Conservation (phyloP, 75 land plant species). For the Pinus taeda region DNA sequence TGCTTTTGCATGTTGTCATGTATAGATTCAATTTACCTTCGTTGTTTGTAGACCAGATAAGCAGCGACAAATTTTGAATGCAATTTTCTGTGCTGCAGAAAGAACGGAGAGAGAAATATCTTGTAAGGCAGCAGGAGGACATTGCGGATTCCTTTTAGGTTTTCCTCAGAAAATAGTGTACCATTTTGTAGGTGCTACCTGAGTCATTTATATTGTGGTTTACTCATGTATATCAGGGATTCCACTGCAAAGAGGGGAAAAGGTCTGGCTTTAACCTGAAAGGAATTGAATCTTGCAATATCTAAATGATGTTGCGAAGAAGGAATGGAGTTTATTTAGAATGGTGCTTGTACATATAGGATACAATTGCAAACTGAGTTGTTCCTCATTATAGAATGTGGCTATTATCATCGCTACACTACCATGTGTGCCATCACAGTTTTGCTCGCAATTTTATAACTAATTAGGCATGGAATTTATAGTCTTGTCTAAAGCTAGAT, state of each 20-base stretch:
- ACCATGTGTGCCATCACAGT: neutral
- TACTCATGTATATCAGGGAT: too few relatives aligned
- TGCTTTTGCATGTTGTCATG: neutral
- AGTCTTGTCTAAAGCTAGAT: neutral
- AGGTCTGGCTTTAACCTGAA: too few relatives aligned
- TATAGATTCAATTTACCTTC: neutral
- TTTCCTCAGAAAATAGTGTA: too few relatives aligned
- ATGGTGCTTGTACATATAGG: neutral
- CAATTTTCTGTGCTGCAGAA: constrained; percentile 38
- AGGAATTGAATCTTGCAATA: neutral
- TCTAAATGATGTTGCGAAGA: neutral
- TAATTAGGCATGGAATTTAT: neutral
- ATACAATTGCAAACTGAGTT: neutral
- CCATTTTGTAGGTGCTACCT: too few relatives aligned
- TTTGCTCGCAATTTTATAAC: neutral
- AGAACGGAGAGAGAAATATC: constrained; percentile 69
- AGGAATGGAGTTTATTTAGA: neutral
- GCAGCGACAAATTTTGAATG: neutral
- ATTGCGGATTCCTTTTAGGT: too few relatives aligned
- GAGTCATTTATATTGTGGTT: too few relatives aligned
- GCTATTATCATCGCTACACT: neutral
- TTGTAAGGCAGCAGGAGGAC: constrained; percentile 19
- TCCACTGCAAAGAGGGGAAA: too few relatives aligned
- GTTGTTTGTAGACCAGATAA: neutral
- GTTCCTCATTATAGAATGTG: too few relatives aligned